Evolutionary conservation across 2,329 filamentous ascomycete genomes (phyloP).

Genomic region (Aciculosporium take): DNA sequence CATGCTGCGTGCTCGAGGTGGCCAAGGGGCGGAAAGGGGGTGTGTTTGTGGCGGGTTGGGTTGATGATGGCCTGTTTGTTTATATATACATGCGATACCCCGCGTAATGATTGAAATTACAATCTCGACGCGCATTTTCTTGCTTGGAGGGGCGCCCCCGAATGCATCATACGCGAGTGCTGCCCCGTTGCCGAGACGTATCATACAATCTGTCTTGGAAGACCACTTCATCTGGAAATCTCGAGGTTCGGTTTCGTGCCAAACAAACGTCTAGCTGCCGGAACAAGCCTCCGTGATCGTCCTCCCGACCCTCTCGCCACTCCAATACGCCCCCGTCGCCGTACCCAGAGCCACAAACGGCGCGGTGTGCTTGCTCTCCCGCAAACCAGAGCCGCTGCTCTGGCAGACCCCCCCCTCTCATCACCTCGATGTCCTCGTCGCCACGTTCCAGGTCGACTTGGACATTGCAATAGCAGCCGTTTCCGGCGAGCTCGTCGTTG

Average conservation of each 20-base stretch:
- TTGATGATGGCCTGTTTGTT: background rate
- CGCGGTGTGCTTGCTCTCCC: constrained; percentile 84
- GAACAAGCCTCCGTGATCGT: constrained; percentile 45
- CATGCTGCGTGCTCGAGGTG: too few species aligned
- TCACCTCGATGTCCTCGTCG: constrained; percentile 54
- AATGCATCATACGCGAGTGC: too few species aligned
- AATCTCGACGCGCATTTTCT: background rate
- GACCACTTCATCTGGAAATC: background rate
- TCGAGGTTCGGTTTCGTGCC: too few species aligned
- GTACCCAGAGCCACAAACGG: constrained; percentile 84
- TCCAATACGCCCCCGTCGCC: constrained; percentile 83
- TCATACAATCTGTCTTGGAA: background rate
- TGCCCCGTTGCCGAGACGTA: background rate
- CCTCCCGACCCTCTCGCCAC: constrained; percentile 62
- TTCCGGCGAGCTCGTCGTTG: constrained; percentile 62
- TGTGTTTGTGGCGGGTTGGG: background rate
- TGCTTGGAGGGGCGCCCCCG: too few species aligned
- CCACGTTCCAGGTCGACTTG: constrained; percentile 58
- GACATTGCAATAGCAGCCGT: constrained; percentile 77
- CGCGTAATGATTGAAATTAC: background rate
- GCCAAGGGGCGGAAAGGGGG: background rate
- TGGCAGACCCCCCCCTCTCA: constrained; percentile 47
- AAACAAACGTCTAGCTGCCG: background rate
- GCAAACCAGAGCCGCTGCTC: constrained; percentile 68
- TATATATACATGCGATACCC: constrained; percentile 1